phyloP scores from a whole-genome alignment of 2,329 filamentous ascomycete genomes.

The Elsinoe batatas region DNA sequence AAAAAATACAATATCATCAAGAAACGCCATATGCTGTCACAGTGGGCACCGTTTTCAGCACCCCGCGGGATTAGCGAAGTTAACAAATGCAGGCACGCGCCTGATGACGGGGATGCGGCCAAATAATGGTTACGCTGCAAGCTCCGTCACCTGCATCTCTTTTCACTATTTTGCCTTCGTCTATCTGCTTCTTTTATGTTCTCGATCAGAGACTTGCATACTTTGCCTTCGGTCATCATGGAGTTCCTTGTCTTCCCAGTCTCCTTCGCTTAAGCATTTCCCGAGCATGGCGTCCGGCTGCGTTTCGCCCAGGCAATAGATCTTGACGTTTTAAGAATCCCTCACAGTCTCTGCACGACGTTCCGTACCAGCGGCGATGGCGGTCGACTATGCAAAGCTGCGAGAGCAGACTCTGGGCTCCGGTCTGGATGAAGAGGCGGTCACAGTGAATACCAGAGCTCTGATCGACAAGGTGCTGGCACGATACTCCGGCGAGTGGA shows the following conservation, averaged over 20 bases:
- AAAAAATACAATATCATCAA: slow-evolving; percentile 5
- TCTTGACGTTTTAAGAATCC: no score
- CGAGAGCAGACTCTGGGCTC: slow-evolving; percentile 79
- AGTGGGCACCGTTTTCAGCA: no score
- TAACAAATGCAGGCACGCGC: neutral
- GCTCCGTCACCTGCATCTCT: neutral
- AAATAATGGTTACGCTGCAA: neutral
- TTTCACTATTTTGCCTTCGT: no score
- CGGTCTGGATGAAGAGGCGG: slow-evolving; percentile 87
- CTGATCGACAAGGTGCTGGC: slow-evolving; percentile 97
- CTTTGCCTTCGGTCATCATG: neutral
- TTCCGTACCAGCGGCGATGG: slow-evolving; percentile 11
- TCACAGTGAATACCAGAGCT: slow-evolving; percentile 93
- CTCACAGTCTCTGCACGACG: no score
- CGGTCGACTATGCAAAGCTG: slow-evolving; percentile 53
- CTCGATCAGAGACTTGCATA: neutral
- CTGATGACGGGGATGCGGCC: neutral
- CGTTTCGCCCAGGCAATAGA: neutral
- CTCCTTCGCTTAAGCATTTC: neutral
- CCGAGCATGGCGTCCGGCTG: neutral
- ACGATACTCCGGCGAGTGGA: slow-evolving; percentile 92
- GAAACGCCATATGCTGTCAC: no score
- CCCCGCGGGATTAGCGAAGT: neutral
- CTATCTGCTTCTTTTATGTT: no score
- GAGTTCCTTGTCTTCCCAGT: neutral